Conservation (phyloP, 495 filamentous ascomycete genomes). For the Daldinia caldariorum region DNA sequence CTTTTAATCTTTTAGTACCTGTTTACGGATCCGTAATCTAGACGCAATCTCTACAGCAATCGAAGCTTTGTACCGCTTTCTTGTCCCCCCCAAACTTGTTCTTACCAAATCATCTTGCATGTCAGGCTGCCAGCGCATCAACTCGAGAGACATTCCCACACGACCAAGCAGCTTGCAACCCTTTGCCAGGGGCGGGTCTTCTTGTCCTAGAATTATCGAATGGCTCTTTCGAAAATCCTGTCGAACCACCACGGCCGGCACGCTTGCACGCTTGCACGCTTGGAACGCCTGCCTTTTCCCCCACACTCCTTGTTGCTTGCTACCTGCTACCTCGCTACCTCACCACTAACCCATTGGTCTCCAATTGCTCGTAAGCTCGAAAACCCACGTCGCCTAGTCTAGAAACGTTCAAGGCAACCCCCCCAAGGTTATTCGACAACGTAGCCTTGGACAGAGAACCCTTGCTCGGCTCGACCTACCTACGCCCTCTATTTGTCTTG, state of each 20-base stretch:
- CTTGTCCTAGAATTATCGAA: slow-evolving; percentile 28
- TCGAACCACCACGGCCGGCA: slow-evolving; percentile 22
- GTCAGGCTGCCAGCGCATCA: slow-evolving; percentile 43
- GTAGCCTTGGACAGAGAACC: slow-evolving; percentile 38
- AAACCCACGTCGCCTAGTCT: slow-evolving; percentile 34
- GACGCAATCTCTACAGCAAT: slow-evolving; percentile 3
- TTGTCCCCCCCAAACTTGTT: slow-evolving; percentile 13
- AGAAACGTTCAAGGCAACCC: slow-evolving; percentile 30
- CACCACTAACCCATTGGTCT: slow-evolving; percentile 37
- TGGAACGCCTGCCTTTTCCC: slow-evolving; percentile 13
- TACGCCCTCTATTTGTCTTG: slow-evolving; percentile 28
- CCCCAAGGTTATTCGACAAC: slow-evolving; percentile 44
- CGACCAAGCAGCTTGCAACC: slow-evolving; percentile 40
- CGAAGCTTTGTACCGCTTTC: slow-evolving; percentile 21
- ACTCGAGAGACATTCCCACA: slow-evolving; percentile 40
- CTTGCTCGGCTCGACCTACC: slow-evolving; percentile 43
- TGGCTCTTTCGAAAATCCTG: slow-evolving; percentile 38
- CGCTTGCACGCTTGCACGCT: slow-evolving; percentile 3
- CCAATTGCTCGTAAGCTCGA: slow-evolving; percentile 43
- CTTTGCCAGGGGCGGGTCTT: slow-evolving; percentile 43
- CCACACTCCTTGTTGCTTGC: slow-evolving; percentile 36
- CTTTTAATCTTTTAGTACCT: slow-evolving; percentile 9
- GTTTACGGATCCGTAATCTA: neutral
- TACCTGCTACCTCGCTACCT: slow-evolving; percentile 27
- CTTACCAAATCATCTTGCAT: slow-evolving; percentile 44